phyloP scores from a whole-genome alignment of 441 rosid genomes.

The Breynia disticha region DNA sequence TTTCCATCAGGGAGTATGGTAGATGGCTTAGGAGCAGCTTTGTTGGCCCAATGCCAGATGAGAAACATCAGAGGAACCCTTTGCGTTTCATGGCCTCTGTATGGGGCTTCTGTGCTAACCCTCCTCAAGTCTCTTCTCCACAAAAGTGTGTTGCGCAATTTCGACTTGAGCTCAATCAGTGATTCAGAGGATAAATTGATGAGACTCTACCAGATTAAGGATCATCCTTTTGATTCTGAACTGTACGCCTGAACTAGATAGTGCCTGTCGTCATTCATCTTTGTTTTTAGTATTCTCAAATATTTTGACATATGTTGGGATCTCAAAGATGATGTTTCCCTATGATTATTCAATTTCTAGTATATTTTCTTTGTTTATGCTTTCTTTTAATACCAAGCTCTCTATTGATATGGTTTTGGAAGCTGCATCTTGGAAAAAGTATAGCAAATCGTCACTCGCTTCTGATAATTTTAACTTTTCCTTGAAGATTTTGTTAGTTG shows the following conservation, averaged over 20 bases:
- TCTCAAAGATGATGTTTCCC: too few relatives aligned
- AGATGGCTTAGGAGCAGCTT: slow-evolving; percentile 80
- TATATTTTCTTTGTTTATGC: slow-evolving; percentile 13
- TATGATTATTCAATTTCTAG: neutral
- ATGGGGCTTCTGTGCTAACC: slow-evolving; percentile 39
- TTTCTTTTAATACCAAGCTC: slow-evolving; percentile 16
- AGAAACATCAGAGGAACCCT: slow-evolving; percentile 60
- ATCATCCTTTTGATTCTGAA: slow-evolving; percentile 47
- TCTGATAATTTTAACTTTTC: neutral
- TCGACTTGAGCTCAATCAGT: slow-evolving; percentile 27
- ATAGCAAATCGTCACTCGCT: slow-evolving; percentile 9
- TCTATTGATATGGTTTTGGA: slow-evolving; percentile 11
- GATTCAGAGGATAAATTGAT: slow-evolving; percentile 26
- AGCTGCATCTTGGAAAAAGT: neutral
- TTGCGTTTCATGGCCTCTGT: slow-evolving; percentile 74
- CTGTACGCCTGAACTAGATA: slow-evolving; percentile 36
- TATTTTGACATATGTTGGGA: too few relatives aligned
- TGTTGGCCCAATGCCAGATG: slow-evolving; percentile 66
- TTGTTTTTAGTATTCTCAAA: too few relatives aligned
- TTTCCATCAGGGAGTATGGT: slow-evolving; percentile 87
- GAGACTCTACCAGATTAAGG: slow-evolving; percentile 26
- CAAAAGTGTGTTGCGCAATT: slow-evolving; percentile 34
- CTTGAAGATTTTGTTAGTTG: slow-evolving; percentile 1
- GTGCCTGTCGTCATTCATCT: too few relatives aligned
- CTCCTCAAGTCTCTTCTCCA: slow-evolving; percentile 40